Percentiles rank a stretch among this genome's conserved stretches.
Conservation (phyloP, 2,329 filamentous ascomycete genomes). For the Cyphellophora attinorum region DNA sequence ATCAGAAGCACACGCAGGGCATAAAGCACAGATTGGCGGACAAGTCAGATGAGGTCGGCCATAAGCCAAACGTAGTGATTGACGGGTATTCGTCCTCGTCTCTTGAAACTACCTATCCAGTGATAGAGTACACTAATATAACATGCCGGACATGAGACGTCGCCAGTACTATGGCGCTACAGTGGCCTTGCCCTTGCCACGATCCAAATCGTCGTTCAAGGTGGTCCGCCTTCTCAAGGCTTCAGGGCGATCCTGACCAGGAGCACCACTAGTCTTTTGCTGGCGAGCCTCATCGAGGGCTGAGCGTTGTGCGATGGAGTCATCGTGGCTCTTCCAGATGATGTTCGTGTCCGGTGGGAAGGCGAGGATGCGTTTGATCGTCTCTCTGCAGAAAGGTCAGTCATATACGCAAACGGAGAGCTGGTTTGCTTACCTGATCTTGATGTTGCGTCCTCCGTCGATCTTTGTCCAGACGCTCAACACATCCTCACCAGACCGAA, state of each 20-base stretch:
- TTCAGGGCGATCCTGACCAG: slow-evolving; percentile 24
- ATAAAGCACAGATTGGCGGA: no score
- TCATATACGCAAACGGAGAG: slow-evolving; percentile 1
- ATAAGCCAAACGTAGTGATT: no score
- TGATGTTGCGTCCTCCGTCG: slow-evolving; percentile 85
- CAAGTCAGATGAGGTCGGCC: no score
- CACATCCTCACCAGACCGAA: slow-evolving; percentile 92
- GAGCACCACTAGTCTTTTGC: slow-evolving; percentile 54
- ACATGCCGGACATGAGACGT: slow-evolving; percentile 1
- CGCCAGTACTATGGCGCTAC: no score
- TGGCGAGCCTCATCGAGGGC: slow-evolving; percentile 86
- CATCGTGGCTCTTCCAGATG: slow-evolving; percentile 92
- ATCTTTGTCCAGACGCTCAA: slow-evolving; percentile 96
- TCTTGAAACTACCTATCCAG: slow-evolving; percentile 1
- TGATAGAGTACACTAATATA: slow-evolving; percentile 2
- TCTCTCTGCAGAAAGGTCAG: slow-evolving; percentile 55
- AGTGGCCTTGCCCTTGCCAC: slow-evolving; percentile 31
- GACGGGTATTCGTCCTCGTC: no score
- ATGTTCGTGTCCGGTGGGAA: slow-evolving; percentile 85
- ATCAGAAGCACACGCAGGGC: no score
- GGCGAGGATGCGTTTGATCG: slow-evolving; percentile 78
- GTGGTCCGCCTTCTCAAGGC: slow-evolving; percentile 33
- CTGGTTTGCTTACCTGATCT: slow-evolving; percentile 64
- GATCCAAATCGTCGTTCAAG: slow-evolving; percentile 32
- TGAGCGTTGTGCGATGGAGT: slow-evolving; percentile 84